Evolutionary conservation across 2,329 filamentous ascomycete species (phyloP), one percentile per base, ranked within the genome.

Genomic region (Chaetomium sp.): DNA sequence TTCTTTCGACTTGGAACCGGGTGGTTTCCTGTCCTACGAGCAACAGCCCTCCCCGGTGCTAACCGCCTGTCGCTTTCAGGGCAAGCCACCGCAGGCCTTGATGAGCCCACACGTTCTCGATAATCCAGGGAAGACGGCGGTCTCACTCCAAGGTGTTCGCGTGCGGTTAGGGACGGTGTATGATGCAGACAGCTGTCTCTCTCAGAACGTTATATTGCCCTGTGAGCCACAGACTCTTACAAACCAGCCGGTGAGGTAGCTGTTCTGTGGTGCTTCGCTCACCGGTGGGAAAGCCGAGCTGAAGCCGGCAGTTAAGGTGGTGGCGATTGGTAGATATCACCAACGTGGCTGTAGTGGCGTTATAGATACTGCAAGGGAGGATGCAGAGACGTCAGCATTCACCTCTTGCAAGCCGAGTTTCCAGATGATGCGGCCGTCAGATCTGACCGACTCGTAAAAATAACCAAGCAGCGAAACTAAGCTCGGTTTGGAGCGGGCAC

Each of bases 261-360:
- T 49, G 45, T 7, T 29, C 8, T 27, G 16, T 53, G 50, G n/a
- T 29, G 2, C 12, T 13, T 16, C 7, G 27, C 16, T 13, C 31
- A 16, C 1, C 33, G 21, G 25, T 35, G 21, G 31, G 53, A 56
- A 9, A 25, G 4, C 8, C 19, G 29, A 35, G 53, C 53, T 56
- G 53, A 56, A 33, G 19, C 2, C 33, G 31, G n/a, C n/a, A 13
- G 53, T n/a, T 42, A 27, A n/a, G 6, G 38, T 25, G 19, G 8
- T 10, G 25, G 12, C 45, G 38, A 42, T 47, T 19, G 38, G 23
- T 51, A 59, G 35, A 51, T 51, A 64, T 60, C 57, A 31, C 51
- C 51, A 25, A 19, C 8, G 35, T 51, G 57, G 57, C 57, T 59
- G 62, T 12, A 5, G 51, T 51, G 57, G 56, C 50, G 62, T 54